Base-by-base conservation (phyloP, 2,329 filamentous ascomycete species). In the Plenodomus biglobosus region DNA sequence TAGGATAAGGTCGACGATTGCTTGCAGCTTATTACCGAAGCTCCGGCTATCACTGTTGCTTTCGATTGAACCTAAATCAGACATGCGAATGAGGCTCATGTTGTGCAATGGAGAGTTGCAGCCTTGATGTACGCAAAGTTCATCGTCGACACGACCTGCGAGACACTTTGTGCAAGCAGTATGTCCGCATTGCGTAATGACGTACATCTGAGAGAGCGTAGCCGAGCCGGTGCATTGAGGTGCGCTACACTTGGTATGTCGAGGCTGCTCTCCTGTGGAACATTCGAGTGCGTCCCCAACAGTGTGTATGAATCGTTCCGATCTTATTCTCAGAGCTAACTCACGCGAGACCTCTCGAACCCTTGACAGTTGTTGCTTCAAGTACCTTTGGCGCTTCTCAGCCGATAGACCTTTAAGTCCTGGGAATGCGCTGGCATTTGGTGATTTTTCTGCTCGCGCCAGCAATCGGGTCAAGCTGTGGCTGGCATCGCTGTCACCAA, bases 1-100 rank as follows among this genome's bases (percentile, higher is more conserved):
- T 5, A 42, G 59, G 8, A 82, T 65, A 11, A 73, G 43, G 0
- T 52, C 13, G 2, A 42, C 44, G 13, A 70, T 53, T 0, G 41
- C 46, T 19, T 65, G 45, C 10, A 69, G 40, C 46, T 71, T 71
- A 6, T 51, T 52, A 1, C 66, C 66, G 22, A 55, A 65, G 41
- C 52, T 70, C 15, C 64, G 61, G 1, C 64, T 58, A 34, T 66
- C n/a, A 8, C 11, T 54, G 5, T 58, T 55, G 19, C 61, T 47
- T 11, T 50, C 38, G 4, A 20, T 41, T 2, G 50, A 55, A 8
- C 53, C 58, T 5, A 70, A 41, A 27, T 61, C 52, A 1, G 56
- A 53, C 11, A 56, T 52, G 20, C 52, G 56, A 43, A 70, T 59
- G 5, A 68, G 38, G 42, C 61, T 59, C 1, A 41, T 34, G 8